Evolutionary conservation across 805 yeast species (phyloP), one percentile per base, ranked within the genome.

Genomic region (Grigorovia yakushimaensis): DNA sequence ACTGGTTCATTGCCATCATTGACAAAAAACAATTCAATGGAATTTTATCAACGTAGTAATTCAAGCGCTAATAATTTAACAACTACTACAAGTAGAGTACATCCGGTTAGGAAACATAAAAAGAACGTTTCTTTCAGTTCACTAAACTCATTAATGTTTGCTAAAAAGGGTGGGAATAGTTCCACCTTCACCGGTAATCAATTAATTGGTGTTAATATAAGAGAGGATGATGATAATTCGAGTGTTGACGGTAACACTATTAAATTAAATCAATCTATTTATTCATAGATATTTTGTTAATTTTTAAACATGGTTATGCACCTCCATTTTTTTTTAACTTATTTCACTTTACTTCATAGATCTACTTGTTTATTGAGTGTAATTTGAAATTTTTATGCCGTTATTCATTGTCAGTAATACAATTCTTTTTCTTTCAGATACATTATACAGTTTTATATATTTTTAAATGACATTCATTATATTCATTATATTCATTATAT

Each of bases 61-160:
- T 49, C 54, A 17, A 60, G 64, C 47, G 55, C 59, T 11, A 52
- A 48, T 15, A 60, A 55, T 44, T 49, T 60, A 19, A 46, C 49
- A 2, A 39, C 54, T 5, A 20, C 44, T 18, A 47, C 42, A 9
- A 44, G 21, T 8, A 57, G 64, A 45, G 55, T 58, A 4, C 65
- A 61, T 40, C 58, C 63, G 9, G 49, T 58, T 4, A 54, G 67
- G 48, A 64, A 58, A 38, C 68, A 64, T 45, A 60, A 59, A 45
- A 64, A 64, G 44, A 62, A 60, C 39, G 67, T 62, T 2, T 64
- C 68, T 0, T 64, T 64, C 43, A 57, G 65, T 45, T 64, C 68
- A 1, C 48, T 64, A 48, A 64, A 63, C 47, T 61, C 65, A 47
- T 53, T 62, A 33, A 57, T 62, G 57, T 64, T 64, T 43, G 60